Conservation (phyloP, 2,329 filamentous ascomycete genomes). For the Elsinoe necatrix region DNA sequence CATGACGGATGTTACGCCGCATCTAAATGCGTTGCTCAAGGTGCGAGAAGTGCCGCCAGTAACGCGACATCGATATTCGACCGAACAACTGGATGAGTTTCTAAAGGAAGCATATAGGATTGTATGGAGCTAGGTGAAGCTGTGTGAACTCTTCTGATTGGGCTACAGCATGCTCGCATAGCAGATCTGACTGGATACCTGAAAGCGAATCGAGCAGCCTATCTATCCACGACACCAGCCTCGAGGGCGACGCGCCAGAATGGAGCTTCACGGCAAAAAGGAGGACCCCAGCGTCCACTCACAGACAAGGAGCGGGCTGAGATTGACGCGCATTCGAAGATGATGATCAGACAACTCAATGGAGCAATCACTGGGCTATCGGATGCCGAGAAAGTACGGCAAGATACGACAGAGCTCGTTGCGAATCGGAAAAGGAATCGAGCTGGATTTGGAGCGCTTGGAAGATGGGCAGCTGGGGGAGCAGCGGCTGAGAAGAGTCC, state of each 20-base stretch:
- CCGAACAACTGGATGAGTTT: slow-evolving; percentile 63
- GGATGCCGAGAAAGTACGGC: slow-evolving; percentile 72
- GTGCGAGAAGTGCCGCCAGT: slow-evolving; percentile 47
- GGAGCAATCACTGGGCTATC: slow-evolving; percentile 69
- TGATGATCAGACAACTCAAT: slow-evolving; percentile 76
- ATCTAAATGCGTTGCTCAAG: slow-evolving; percentile 61
- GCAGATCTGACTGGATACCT: slow-evolving; percentile 71
- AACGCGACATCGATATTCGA: slow-evolving; percentile 35
- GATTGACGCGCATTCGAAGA: slow-evolving; percentile 79
- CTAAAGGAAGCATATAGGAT: slow-evolving; percentile 91
- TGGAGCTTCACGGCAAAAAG: slow-evolving; percentile 21
- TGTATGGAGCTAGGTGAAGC: slow-evolving; percentile 44
- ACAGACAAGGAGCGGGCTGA: slow-evolving; percentile 76
- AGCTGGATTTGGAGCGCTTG: slow-evolving; percentile 55
- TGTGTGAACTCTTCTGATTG: slow-evolving; percentile 22
- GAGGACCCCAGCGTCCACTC: slow-evolving; percentile 49
- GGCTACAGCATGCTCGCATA: slow-evolving; percentile 70
- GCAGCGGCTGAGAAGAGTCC: slow-evolving; percentile 45
- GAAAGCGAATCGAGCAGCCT: slow-evolving; percentile 74
- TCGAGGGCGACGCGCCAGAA: slow-evolving; percentile 34
- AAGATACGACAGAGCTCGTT: slow-evolving; percentile 63
- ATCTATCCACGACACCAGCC: slow-evolving; percentile 72
- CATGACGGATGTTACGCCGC: slow-evolving; percentile 54
- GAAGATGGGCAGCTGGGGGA: slow-evolving; percentile 57
- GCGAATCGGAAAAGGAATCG: slow-evolving; percentile 61